Conservation (phyloP, 2,329 filamentous ascomycete species). For the Alternaria solani region DNA sequence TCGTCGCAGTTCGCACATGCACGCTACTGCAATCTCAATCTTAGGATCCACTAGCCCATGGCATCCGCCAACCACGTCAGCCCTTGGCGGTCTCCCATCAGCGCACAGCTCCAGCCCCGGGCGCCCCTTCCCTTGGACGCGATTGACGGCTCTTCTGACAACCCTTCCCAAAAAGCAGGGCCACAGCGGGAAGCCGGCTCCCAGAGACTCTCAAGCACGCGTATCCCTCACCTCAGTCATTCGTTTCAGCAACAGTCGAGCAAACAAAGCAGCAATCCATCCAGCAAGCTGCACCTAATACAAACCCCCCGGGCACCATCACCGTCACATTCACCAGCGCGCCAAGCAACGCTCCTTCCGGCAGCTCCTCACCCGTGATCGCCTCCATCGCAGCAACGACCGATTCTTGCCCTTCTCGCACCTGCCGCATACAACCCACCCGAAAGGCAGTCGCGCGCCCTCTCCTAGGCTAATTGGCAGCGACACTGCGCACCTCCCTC, state of each 20-base stretch:
- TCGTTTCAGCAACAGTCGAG: conserved; percentile 43
- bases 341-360: conserved; percentile 32
- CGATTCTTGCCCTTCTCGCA: conserved; percentile 3
- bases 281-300: conserved; percentile 25
- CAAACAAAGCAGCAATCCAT: conserved; percentile 12
- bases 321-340: conserved; percentile 18
- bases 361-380: conserved; percentile 29
- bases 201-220: conserved; percentile 20
- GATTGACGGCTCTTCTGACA: conserved; percentile 21
- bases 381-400: conserved; percentile 27
- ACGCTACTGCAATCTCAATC: conserved; percentile 1
- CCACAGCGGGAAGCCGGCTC: conserved; percentile 25
- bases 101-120: conserved; percentile 21
- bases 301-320: conserved; percentile 8
- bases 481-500: conserved; percentile 8
- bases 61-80: conserved; percentile 21
- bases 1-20: conserved; percentile 8
- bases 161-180: conserved; percentile 27
- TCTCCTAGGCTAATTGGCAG: conserved; percentile 7
- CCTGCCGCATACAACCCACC: neutral
- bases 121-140: conserved; percentile 23
- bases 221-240: conserved; percentile 49
- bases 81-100: conserved; percentile 13
- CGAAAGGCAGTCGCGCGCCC: conserved; percentile 6
- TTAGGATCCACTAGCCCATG: conserved; percentile 9